Evolutionary conservation across 345 rosid genomes (phyloP).

Genomic region (Hevea brasiliensis): DNA sequence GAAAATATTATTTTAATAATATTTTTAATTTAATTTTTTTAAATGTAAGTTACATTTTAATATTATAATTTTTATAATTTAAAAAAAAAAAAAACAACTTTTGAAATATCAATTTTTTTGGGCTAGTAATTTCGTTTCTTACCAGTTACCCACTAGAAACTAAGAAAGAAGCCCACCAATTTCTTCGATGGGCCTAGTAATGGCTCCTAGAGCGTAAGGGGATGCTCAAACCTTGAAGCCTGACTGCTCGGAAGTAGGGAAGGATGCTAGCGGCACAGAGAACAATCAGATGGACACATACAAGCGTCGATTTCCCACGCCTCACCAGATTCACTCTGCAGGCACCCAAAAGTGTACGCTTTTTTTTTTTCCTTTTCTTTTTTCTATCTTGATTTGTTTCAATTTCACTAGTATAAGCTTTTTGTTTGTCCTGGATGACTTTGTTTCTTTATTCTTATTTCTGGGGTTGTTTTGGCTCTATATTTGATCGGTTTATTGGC

Average conservation of each 20-base stretch:
- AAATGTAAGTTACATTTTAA: too few species aligned
- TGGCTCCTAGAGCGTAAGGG: too few species aligned
- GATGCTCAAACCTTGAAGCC: not conserved
- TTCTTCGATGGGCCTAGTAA: too few species aligned
- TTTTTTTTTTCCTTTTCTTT: not conserved
- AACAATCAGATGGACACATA: constrained; percentile 18
- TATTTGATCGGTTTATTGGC: not conserved
- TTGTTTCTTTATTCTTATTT: not conserved
- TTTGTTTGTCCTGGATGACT: not conserved
- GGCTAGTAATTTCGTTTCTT: too few species aligned
- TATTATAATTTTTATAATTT: too few species aligned
- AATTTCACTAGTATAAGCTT: not conserved
- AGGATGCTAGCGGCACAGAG: constrained; percentile 11
- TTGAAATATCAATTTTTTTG: too few species aligned
- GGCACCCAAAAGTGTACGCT: constrained; percentile 61
- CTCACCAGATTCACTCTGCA: constrained; percentile 32
- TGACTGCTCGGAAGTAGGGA: not conserved
- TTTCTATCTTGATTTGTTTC: not conserved
- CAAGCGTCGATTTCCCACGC: constrained; percentile 20
- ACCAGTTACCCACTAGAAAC: too few species aligned
- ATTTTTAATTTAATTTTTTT: too few species aligned
- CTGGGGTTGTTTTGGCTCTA: not conserved
- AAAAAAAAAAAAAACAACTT: too few species aligned
- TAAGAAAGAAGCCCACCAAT: too few species aligned
- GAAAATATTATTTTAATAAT: too few species aligned